These are phyloP conservation scores for Sicyos baderoa DNA, from an alignment of 306 rosid genomes.

Conservation along the genomic window DNA sequence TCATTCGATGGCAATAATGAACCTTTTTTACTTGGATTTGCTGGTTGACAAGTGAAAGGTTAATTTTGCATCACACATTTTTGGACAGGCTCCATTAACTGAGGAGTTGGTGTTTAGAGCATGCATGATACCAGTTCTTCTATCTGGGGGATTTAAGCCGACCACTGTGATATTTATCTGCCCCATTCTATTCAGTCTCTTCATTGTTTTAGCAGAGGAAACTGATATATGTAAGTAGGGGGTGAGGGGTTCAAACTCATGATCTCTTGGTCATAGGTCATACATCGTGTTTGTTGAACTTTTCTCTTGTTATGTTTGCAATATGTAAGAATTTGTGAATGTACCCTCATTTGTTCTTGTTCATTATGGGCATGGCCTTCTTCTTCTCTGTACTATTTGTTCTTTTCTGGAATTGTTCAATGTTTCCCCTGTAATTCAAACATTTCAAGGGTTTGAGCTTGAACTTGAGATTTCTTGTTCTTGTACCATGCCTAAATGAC, in stretches of 20 bases:
- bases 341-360: constrained; percentile 7
- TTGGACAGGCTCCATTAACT: constrained; percentile 79
- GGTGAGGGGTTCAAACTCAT: too few species aligned
- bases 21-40: constrained; percentile 2
- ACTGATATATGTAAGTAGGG: not conserved
- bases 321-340: not conserved
- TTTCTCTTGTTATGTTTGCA: too few species aligned
- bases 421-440: not conserved
- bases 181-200: constrained; percentile 83
- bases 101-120: constrained; percentile 97
- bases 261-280: too few species aligned
- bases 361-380: not conserved
- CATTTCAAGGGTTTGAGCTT: not conserved
- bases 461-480: not conserved
- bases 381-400: not conserved
- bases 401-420: not conserved
- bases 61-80: not conserved
- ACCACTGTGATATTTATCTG: constrained; percentile 50
- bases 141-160: constrained; percentile 72
- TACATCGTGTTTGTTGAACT: too few species aligned
- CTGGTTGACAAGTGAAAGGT: constrained; percentile 4
- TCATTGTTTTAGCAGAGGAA: constrained; percentile 16
- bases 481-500: not conserved
- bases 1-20: not conserved
- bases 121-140: constrained; percentile 88